A percentile compares a stretch with the other conserved stretches of the same genome.
These are phyloP conservation scores for Hygrophorus pudorinus DNA, from an alignment of 768 basidiomycete genomes.

Conservation along the genomic window DNA sequence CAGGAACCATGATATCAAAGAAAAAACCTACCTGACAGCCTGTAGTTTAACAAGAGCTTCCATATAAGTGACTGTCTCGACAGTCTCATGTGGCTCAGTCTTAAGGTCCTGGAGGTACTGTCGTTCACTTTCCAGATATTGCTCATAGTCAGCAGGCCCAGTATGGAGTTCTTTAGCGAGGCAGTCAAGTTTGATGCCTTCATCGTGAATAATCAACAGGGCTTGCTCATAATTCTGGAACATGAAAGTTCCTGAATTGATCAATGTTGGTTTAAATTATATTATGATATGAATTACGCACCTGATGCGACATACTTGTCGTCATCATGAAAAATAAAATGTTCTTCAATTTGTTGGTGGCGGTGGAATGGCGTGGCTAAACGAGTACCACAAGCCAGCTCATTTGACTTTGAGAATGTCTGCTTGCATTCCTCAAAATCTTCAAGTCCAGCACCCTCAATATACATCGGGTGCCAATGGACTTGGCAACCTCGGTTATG, in stretches of 20 bases:
- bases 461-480: conserved; percentile 12
- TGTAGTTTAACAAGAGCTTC: not conserved
- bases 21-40: not conserved
- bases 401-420: conserved; percentile 13
- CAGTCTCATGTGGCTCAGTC: not conserved
- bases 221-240: conserved; percentile 22
- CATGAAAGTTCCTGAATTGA: conserved; percentile 9
- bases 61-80: not conserved
- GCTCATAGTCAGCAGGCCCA: not conserved
- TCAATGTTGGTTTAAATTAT: conserved; percentile 5
- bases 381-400: conserved; percentile 10
- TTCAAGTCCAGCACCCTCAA: conserved; percentile 14
- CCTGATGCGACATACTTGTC: conserved; percentile 12
- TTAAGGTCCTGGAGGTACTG: not conserved
- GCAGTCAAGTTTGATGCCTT: not conserved
- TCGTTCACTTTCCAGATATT: not conserved
- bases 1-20: not conserved
- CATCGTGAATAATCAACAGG: conserved; percentile 14
- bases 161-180: not conserved
- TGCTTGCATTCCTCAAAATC: conserved; percentile 15
- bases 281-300: not conserved
- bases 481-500: conserved; percentile 16
- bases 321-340: conserved; percentile 12
- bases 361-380: conserved; percentile 13
- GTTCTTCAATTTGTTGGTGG: conserved; percentile 15